Evolutionary conservation across 331 rosid species (phyloP), one percentile per base, ranked within the genome.

Genomic region (Arachis monticola): DNA sequence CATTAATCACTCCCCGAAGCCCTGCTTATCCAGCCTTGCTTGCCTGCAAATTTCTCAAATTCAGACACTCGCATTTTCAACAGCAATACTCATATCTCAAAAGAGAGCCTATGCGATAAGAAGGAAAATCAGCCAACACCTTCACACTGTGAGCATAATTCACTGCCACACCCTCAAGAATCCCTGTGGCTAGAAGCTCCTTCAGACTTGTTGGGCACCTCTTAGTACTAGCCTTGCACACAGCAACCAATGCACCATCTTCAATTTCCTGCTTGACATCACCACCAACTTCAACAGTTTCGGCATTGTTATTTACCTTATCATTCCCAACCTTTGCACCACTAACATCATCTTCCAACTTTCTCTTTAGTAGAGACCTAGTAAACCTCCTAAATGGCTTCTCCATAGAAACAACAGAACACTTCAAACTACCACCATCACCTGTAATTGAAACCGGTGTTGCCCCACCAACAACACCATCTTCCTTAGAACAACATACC

Each of bases 121-220:
- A 56, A 1, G 2, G 40, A 59, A 60, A 1, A 38, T 0, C 45
- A 64, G 59, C 9, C 0, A 61, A 64, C 80, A 93, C 98, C 97
- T 83, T 91, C 31, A 48, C 7, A 6, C 95, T 81, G 11, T 86
- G 85, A 17, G 81, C 42, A 74, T 93, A 93, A 62, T 61, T 87
- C 40, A 93, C 96, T 0, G 41, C 73, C 31, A 85, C 63, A 14
- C 96, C 98, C 70, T 93, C 97, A 2, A 93, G 87, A 81, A 93
- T 73, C 69, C 93, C 86, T 1, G 90, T 87, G 4, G 70, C 75
- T 42, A 93, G 82, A 78, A 93, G 93, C 47, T 88, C 93, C 73
- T 81, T 87, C 69, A 93, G 69, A 69, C 78, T 93, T 2, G 77
- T 2, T n/a, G 89, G 88, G 45, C 86, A 87, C 83, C 82, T 90